Evolutionary conservation across 2,329 filamentous ascomycete species (phyloP).

Genomic region (Xylogone sp.): DNA sequence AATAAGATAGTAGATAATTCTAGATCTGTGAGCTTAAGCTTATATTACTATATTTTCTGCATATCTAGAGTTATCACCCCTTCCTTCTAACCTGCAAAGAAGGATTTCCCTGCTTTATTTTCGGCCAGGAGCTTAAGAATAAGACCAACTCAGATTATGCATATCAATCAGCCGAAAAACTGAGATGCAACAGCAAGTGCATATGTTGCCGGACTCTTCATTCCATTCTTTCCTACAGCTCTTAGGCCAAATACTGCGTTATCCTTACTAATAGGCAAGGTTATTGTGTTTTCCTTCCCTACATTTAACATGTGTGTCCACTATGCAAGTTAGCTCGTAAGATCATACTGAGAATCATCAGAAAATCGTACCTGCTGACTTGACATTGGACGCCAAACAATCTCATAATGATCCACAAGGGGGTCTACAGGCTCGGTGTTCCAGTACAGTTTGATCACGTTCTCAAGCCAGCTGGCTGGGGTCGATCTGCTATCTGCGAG

Average conservation of each 20-base stretch:
- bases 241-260: constrained; percentile 54
- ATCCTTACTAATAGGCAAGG: constrained; percentile 49
- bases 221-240: constrained; percentile 44
- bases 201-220: constrained; percentile 39
- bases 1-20: no score
- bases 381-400: constrained; percentile 43
- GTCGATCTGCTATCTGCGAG: constrained; percentile 3
- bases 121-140: no score
- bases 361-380: constrained; percentile 9
- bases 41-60: no score
- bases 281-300: constrained; percentile 40
- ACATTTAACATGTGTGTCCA: constrained; percentile 48
- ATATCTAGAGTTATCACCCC: no score
- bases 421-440: constrained; percentile 31
- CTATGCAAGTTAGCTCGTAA: constrained; percentile 39
- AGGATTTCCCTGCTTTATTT: no score
- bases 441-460: constrained; percentile 49
- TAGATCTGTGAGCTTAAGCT: no score
- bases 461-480: constrained; percentile 31
- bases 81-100: no score
- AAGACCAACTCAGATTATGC: no score
- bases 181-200: constrained; percentile 7
- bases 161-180: background rate
- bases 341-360: background rate
- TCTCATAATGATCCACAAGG: constrained; percentile 43